Base-by-base conservation (phyloP, 306 rosid species). In the Ammopiptanthus mongolicus region DNA sequence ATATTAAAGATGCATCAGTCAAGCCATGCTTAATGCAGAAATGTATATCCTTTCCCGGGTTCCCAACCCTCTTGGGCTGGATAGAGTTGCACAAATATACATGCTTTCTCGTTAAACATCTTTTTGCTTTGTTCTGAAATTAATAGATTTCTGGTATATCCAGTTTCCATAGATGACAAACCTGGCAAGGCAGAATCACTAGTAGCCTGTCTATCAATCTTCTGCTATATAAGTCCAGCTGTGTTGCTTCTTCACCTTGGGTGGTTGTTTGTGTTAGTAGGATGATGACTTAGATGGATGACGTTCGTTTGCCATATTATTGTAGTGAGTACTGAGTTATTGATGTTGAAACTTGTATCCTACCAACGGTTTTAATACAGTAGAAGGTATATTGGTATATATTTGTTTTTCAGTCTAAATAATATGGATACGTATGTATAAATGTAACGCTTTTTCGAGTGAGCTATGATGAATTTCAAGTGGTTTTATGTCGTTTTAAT, bases 101-200 rank as follows among this genome's bases (percentile, higher is more conserved):
- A 48, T 80, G 50, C 47, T 68, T 58, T 61, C 42, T 53, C 13
- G 56, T 23, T 37, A 37, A 53, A 52, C 57, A 65, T 14, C 13
- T 33, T 17, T 8, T 10, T 78, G 71, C 21, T 59, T 69, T 52
- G 17, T 50, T 65, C 15, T 58, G 22, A 14, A 64, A 46, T 75
- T 47, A 48, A 78, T 56, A 21, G 66, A 65, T 63, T 77, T 56
- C 23, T 36, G 52, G 61, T 82, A 47, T 70, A 72, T 52, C 57
- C 80, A 75, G 69, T 62, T 63, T 67, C 78, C 82, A 64, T 69
- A 71, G 75, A 78, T 68, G 80, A 62, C 75, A 44, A 74, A 59
- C 75, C 59, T 34, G 80, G 70, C 28, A 73, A 79, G 81, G 65
- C 76, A 75, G 70, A 76, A 65, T 62, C 21, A 76, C 41, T 47